Base-by-base conservation (phyloP, 768 basidiomycete species). In the Cyclocybe cylindracea region DNA sequence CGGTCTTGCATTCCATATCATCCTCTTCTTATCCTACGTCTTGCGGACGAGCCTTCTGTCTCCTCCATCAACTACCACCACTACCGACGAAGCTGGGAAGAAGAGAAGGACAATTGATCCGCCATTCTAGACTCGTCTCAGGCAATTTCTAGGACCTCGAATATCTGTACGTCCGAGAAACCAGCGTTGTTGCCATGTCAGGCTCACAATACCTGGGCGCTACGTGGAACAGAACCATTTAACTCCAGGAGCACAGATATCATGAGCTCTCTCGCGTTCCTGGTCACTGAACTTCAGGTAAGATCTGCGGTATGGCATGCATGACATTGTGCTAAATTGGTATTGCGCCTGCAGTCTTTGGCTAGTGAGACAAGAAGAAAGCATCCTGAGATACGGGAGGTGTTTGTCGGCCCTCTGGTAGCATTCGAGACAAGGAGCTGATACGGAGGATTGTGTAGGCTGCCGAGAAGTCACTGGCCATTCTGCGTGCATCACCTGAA, bases 301-400 rank as follows among this genome's bases (percentile, higher is more conserved):
- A 42, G 51, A 6, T 35, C 19, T 10, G 19, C 7, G 10, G 11
- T 37, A 35, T 19, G 7, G 36, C 7, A 10, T n/a, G 5, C 18
- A 16, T 18, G 32, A 47, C n/a, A 36, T 42, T 10, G 24, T 7
- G 2, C 4, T 37, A 48, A 4, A 53, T 41, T 19, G 2, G 32
- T 41, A 14, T 11, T 19, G 39, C 40, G 24, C 24, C 14, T 34
- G 36, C 13, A 94, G 89, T 89, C 94, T 36, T 70, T 98, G 58
- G 84, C 92, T 7, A 91, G 87, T 61, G 95, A 96, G 74, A 92
- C 91, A 19, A 81, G 86, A 61, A 76, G 94, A 53, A 91, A 90
- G 60, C 87, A 95, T 68, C 91, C 93, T 16, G 94, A 97, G 66
- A 91, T 97, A 59, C 88, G 91, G 64, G 94, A 96, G 83, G 94